Percentiles rank a stretch among this genome's conserved stretches.
Conservation (phyloP, 2,329 filamentous ascomycete species). For the Aspergillus japonicus region DNA sequence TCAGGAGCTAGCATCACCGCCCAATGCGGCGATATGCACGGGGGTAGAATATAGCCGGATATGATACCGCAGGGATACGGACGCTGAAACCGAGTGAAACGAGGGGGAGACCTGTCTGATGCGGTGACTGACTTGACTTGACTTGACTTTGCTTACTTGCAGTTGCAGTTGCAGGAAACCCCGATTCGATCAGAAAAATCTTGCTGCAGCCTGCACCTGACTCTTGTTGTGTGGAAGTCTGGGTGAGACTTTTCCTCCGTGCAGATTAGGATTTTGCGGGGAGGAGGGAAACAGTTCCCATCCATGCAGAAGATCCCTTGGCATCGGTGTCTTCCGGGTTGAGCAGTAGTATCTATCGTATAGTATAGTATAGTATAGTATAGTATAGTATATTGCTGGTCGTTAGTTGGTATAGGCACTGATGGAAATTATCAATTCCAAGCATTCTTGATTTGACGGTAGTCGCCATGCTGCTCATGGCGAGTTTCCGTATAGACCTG, state of each 20-base stretch:
- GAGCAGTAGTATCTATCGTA: no score
- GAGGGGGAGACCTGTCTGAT: neutral
- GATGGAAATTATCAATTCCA: no score
- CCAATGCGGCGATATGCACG: neutral
- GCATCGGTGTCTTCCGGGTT: slow-evolving; percentile 1
- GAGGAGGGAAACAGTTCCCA: neutral
- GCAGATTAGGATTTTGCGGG: neutral
- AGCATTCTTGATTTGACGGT: no score
- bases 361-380: no score
- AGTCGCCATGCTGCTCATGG: neutral
- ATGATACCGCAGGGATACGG: neutral
- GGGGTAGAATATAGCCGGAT: neutral
- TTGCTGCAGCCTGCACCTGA: neutral
- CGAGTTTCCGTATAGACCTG: no score
- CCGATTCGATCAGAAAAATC: neutral
- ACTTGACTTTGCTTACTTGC: neutral
- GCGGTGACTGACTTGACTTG: neutral
- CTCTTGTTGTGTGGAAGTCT: neutral
- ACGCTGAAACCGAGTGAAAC: neutral
- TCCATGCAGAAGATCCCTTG: slow-evolving; percentile 24
- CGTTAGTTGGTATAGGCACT: no score
- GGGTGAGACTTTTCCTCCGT: neutral
- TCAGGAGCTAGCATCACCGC: no score
- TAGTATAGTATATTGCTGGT: no score
- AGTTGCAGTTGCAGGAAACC: neutral